Conservation (phyloP, 2,329 filamentous ascomycete species). For the Penicillium rolfsii region DNA sequence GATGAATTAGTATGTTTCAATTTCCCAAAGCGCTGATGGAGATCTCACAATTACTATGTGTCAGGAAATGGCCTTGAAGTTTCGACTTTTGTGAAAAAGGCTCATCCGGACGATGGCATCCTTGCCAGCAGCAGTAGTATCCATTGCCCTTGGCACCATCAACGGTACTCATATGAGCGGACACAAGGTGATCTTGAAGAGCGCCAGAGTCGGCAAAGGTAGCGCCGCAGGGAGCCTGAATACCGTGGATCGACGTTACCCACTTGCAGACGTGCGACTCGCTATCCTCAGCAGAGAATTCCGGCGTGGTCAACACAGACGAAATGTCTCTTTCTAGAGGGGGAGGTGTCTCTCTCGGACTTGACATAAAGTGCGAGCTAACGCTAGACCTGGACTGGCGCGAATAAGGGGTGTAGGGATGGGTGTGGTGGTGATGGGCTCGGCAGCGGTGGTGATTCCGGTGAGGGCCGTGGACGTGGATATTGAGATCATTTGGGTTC, state of each 20-base stretch:
- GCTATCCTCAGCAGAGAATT: slow-evolving; percentile 35
- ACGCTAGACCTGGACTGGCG: slow-evolving; percentile 43
- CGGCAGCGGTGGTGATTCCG: slow-evolving; percentile 42
- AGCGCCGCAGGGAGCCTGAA: slow-evolving; percentile 39
- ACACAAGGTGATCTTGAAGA: slow-evolving; percentile 47
- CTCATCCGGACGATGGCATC: slow-evolving; percentile 47
- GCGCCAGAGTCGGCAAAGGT: slow-evolving; percentile 40
- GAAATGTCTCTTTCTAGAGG: slow-evolving; percentile 40
- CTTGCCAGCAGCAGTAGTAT: slow-evolving; percentile 51
- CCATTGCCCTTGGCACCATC: slow-evolving; percentile 45
- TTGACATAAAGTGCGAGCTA: slow-evolving; percentile 42
- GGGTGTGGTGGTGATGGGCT: slow-evolving; percentile 39
- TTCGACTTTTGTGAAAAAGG: slow-evolving; percentile 52
- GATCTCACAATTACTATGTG: slow-evolving; percentile 49
- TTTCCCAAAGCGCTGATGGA: too few species aligned
- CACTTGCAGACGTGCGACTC: slow-evolving; percentile 48
- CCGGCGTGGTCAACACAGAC: slow-evolving; percentile 43
- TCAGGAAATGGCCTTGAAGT: slow-evolving; percentile 49
- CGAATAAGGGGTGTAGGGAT: slow-evolving; percentile 41
- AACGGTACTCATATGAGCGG: slow-evolving; percentile 43
- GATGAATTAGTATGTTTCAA: background rate
- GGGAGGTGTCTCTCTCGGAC: slow-evolving; percentile 43
- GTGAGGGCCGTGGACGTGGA: slow-evolving; percentile 33
- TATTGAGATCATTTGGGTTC: slow-evolving; percentile 31
- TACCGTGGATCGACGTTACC: slow-evolving; percentile 32